These are phyloP conservation scores for Lichtheimia ornata DNA, from an alignment of 371 early-diverging fungal species.

Conservation along the genomic window DNA sequence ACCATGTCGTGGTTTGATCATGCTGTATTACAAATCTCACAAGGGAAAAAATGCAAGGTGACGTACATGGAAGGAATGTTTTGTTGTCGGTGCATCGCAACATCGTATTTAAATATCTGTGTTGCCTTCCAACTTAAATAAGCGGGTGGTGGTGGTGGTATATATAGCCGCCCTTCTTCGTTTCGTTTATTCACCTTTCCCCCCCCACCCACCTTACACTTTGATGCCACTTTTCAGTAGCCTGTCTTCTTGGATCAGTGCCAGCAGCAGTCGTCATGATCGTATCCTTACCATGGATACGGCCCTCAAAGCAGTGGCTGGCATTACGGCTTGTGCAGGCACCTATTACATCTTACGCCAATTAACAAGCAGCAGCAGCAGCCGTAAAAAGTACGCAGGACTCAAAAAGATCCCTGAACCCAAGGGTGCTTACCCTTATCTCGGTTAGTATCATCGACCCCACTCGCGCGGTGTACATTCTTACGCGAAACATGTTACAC, in stretches of 20 bases:
- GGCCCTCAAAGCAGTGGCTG: background rate
- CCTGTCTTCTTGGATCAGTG: background rate
- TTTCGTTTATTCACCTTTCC: background rate
- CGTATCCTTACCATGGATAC: background rate
- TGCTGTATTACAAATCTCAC: too few relatives aligned
- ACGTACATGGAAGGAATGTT: too few relatives aligned
- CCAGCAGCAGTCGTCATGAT: background rate
- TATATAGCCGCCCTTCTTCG: background rate
- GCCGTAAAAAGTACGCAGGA: background rate
- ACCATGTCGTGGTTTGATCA: too few relatives aligned
- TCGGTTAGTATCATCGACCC: constrained; percentile 2
- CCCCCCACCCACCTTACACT: too few relatives aligned
- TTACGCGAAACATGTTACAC: too few relatives aligned
- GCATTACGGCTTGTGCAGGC: background rate
- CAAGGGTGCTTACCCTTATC: constrained; percentile 2
- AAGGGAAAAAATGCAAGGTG: too few relatives aligned
- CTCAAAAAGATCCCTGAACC: constrained; percentile 6
- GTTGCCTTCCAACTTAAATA: too few relatives aligned
- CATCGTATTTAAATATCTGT: too few relatives aligned
- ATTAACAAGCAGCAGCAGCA: background rate
- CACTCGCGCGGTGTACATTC: background rate
- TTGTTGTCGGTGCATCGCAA: too few relatives aligned
- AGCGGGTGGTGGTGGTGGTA: background rate
- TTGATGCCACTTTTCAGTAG: constrained; percentile 5
- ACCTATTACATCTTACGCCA: background rate